These are phyloP conservation scores for Vitis rupestris DNA, from an alignment of 164 flowering plant species.

Conservation along the genomic window DNA sequence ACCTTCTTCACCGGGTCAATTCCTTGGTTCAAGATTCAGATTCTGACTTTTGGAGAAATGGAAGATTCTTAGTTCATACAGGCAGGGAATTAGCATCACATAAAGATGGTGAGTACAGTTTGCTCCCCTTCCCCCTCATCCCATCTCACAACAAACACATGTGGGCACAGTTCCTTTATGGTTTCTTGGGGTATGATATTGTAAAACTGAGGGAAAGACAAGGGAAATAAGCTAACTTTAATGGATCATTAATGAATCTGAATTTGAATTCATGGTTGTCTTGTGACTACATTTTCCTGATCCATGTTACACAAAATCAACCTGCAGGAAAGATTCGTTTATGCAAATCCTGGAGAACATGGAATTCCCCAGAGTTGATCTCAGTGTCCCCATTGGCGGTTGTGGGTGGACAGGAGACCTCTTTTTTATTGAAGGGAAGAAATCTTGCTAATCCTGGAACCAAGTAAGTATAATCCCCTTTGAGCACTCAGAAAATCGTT, in stretches of 20 bases:
- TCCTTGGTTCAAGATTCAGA: slow-evolving; percentile 47
- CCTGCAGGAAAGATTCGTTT: slow-evolving; percentile 64
- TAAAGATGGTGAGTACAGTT: slow-evolving; percentile 59
- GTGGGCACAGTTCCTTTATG: neutral
- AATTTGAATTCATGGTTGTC: neutral
- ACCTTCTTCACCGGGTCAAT: slow-evolving; percentile 46
- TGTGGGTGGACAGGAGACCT: slow-evolving; percentile 67
- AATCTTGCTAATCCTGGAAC: slow-evolving; percentile 61
- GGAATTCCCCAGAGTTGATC: slow-evolving; percentile 70
- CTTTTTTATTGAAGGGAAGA: slow-evolving; percentile 66
- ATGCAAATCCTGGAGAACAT: slow-evolving; percentile 67
- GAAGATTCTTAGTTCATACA: slow-evolving; percentile 69
- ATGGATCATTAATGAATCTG: neutral
- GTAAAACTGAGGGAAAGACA: neutral
- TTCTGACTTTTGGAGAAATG: slow-evolving; percentile 73
- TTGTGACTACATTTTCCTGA: slow-evolving; percentile 3
- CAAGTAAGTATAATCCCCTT: slow-evolving; percentile 43
- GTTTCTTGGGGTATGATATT: neutral
- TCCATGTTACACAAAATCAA: slow-evolving; percentile 7
- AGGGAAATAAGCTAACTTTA: neutral
- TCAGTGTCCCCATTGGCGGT: slow-evolving; percentile 85
- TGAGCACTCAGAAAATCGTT: neutral
- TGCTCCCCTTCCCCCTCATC: neutral
- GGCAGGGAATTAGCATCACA: slow-evolving; percentile 66
- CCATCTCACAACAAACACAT: too few species aligned